Evolutionary conservation across 1,284 basidiomycete species (phyloP).

Genomic region (Farysia itapuensis): DNA sequence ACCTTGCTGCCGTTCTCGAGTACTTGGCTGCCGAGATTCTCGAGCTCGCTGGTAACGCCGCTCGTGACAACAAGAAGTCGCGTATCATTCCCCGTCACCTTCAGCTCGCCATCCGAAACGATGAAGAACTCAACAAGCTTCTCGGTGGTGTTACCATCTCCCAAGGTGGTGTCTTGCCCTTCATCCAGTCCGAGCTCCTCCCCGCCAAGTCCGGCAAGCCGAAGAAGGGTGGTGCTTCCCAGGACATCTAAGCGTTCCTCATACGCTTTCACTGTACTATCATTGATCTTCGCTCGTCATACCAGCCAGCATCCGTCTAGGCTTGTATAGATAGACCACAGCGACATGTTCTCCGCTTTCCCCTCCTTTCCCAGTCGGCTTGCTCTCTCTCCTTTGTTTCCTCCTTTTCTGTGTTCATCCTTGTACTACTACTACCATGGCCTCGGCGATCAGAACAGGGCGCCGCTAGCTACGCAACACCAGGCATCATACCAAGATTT

Average conservation of each 20-base stretch:
- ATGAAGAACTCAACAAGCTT: slow-evolving; percentile 76
- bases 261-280: slow-evolving; percentile 9
- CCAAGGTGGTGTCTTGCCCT: slow-evolving; percentile 88
- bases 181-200: slow-evolving; percentile 80
- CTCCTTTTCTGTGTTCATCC: slow-evolving; percentile 42
- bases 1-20: slow-evolving; percentile 85
- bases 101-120: slow-evolving; percentile 90
- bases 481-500: slow-evolving; percentile 43
- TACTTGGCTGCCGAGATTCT: slow-evolving; percentile 90
- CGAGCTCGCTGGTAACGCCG: slow-evolving; percentile 91
- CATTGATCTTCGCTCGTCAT: not conserved
- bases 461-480: slow-evolving; percentile 40
- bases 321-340: no score
- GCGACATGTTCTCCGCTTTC: no score
- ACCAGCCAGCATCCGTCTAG: no score
- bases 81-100: slow-evolving; percentile 93
- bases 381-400: slow-evolving; percentile 10
- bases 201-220: slow-evolving; percentile 70
- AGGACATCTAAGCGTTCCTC: slow-evolving; percentile 48
- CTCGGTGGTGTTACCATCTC: slow-evolving; percentile 66
- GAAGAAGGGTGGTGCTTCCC: slow-evolving; percentile 57
- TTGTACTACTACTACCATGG: slow-evolving; percentile 48
- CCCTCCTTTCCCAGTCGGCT: slow-evolving; percentile 1
- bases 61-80: slow-evolving; percentile 92
- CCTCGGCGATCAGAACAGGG: slow-evolving; percentile 45